Evolutionary conservation across 352 stramenopile species (phyloP).

Genomic region (Plasmopara muralis): DNA sequence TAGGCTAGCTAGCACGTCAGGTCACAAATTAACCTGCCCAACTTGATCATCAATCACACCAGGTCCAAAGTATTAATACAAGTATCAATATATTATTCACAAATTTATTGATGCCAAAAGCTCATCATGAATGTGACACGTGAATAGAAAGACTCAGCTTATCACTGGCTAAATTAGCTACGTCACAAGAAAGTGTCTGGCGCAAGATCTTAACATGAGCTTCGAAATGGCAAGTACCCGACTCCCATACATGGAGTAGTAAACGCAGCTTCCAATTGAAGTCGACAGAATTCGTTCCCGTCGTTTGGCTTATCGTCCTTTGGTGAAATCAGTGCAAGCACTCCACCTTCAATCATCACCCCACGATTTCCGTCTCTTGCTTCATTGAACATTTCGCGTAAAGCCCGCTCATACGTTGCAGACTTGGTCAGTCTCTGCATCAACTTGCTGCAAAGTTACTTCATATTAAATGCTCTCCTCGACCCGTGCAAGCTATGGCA

Average conservation of each 20-base stretch:
- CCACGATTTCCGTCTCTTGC: conserved; percentile 27
- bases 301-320: not conserved
- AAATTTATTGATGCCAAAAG: no score
- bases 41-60: no score
- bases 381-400: conserved; percentile 32
- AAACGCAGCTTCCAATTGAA: conserved; percentile 53
- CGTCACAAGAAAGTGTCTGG: conserved; percentile 10
- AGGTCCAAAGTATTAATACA: no score
- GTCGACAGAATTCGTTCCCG: not conserved
- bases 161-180: not conserved
- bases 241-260: conserved; percentile 66
- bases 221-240: conserved; percentile 34
- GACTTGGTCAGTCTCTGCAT: conserved; percentile 22
- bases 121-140: conserved; percentile 17
- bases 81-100: no score
- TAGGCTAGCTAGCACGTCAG: no score
- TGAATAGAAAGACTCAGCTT: conserved; percentile 19
- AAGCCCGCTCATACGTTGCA: conserved; percentile 18
- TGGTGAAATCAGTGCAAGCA: conserved; percentile 27
- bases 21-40: no score
- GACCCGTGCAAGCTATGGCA: conserved; percentile 48
- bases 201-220: conserved; percentile 49
- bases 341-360: conserved; percentile 46
- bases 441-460: conserved; percentile 35
- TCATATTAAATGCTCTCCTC: conserved; percentile 68